Evolutionary conservation across 2,329 filamentous ascomycete genomes (phyloP), one percentile per base, ranked within the genome.

Genomic region (Coniochaeta prunicola): DNA sequence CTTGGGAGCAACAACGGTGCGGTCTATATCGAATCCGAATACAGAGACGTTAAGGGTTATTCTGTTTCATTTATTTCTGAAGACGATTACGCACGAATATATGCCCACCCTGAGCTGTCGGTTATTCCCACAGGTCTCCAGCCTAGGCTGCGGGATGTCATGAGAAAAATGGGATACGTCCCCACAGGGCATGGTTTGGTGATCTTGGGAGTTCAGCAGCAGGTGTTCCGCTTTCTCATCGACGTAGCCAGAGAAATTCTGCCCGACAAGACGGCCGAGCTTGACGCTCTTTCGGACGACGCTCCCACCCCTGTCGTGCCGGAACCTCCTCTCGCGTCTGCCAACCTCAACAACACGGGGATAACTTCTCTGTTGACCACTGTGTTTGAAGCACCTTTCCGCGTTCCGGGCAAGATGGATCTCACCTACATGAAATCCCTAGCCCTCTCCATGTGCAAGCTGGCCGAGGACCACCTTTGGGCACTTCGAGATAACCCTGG

Each of bases 401-500:
- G 57, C n/a, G 42, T 53, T 7, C 62, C 62, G 21, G 36, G 54
- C 1, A 56, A 63, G 12, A 38, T 61, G 15, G 54, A 62, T 21
- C 24, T 60, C 10, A 33, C 55, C 3, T 59, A 40, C 24, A 60
- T 45, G 40, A 21, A 12, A 15, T 45, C 40, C 19, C 12, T 45
- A 9, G 19, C 24, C 19, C 5, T 8, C 19, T 45, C 63, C 26
- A 62, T 61, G 50, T 50, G 54, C 0, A 28, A 33, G 15, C 58
- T 59, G 38, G 59, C 62, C 17, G 59, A 62, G 45, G 61, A 65
- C 40, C 62, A 64, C 21, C 53, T 65, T 1, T 57, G 57, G 54
- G 62, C 62, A 4, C 55, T 65, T 53, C 62, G 60, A 4, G 61
- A 63, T 28, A 61, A 65, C 34, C 63, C 62, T 3, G 59, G 42